These are phyloP conservation scores for Anethum foeniculum DNA, from an alignment of 140 eudicot species.

Conservation along the genomic window DNA sequence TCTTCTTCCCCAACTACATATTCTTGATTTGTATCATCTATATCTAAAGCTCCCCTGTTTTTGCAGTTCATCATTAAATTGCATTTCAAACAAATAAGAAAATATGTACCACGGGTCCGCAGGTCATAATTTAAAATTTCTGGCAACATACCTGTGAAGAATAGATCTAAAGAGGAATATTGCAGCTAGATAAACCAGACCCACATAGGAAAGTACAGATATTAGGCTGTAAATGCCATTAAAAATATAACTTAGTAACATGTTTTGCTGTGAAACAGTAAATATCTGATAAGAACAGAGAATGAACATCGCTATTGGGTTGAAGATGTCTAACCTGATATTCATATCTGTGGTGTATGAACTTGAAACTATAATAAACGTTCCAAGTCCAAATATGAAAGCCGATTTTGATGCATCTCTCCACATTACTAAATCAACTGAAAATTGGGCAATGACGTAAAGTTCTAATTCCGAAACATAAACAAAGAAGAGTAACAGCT, in stretches of 20 bases:
- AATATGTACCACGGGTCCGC: neutral
- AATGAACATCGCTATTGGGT: neutral
- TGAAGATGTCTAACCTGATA: slow-evolving; percentile 45
- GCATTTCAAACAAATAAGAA: neutral
- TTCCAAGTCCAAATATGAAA: slow-evolving; percentile 69
- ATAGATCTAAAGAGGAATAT: slow-evolving; percentile 64
- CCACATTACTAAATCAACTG: slow-evolving; percentile 95
- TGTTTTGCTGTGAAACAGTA: neutral
- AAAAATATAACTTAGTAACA: slow-evolving; percentile 8
- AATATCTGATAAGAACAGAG: neutral
- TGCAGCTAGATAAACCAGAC: slow-evolving; percentile 89
- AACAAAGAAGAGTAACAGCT: neutral
- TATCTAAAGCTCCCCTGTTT: slow-evolving; percentile 44
- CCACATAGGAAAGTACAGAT: slow-evolving; percentile 68
- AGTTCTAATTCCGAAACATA: slow-evolving; percentile 7
- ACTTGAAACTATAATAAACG: slow-evolving; percentile 70
- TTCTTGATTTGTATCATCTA: slow-evolving; percentile 27
- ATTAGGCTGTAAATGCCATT: slow-evolving; percentile 49
- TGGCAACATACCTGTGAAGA: slow-evolving; percentile 43
- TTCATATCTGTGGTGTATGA: slow-evolving; percentile 75
- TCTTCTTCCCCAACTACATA: slow-evolving; percentile 79
- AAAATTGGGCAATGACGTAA: slow-evolving; percentile 11
- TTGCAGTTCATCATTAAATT: neutral
- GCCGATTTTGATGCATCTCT: slow-evolving; percentile 77
- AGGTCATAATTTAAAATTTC: neutral